A percentile compares a stretch with the other conserved stretches of the same genome.
Conservation (phyloP, 73 alveolate genomes). For the Tetrahymena thermophila region DNA sequence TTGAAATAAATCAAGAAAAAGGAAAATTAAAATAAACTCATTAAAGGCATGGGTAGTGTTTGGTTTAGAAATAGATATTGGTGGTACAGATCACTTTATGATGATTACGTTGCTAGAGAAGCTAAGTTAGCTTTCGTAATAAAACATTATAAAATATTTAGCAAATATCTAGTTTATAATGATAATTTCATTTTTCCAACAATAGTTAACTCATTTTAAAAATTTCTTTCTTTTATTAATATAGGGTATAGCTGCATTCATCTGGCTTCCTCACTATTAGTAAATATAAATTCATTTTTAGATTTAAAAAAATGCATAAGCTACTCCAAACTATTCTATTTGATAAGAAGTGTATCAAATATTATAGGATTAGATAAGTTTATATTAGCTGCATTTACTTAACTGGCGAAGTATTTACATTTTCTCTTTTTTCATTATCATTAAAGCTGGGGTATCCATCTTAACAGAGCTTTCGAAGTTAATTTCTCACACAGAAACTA, state of each 20-base stretch:
- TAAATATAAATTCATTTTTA: background rate
- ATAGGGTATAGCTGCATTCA: slow-evolving; percentile 34
- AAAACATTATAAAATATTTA: background rate
- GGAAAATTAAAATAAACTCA: background rate
- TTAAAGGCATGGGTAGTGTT: background rate
- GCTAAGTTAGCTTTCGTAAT: slow-evolving; percentile 25
- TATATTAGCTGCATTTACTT: background rate
- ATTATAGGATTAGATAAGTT: background rate
- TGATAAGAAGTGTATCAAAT: background rate
- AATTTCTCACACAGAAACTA: slow-evolving; percentile 24
- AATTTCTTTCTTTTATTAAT: background rate
- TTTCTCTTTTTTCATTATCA: background rate
- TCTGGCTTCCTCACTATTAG: slow-evolving; percentile 47
- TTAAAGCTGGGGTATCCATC: slow-evolving; percentile 21
- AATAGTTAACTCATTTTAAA: background rate
- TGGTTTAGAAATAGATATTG: slow-evolving; percentile 40
- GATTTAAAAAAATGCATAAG: background rate
- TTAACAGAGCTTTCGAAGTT: slow-evolving; percentile 30
- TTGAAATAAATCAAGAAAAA: background rate
- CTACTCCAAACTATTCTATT: background rate
- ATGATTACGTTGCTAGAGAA: slow-evolving; percentile 49
- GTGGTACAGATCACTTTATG: slow-evolving; percentile 50
- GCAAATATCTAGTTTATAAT: background rate
- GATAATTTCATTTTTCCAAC: background rate
- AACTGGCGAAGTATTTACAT: background rate